Conservation (phyloP, 805 yeast genomes). For the Sugiyamaella valdiviana region DNA sequence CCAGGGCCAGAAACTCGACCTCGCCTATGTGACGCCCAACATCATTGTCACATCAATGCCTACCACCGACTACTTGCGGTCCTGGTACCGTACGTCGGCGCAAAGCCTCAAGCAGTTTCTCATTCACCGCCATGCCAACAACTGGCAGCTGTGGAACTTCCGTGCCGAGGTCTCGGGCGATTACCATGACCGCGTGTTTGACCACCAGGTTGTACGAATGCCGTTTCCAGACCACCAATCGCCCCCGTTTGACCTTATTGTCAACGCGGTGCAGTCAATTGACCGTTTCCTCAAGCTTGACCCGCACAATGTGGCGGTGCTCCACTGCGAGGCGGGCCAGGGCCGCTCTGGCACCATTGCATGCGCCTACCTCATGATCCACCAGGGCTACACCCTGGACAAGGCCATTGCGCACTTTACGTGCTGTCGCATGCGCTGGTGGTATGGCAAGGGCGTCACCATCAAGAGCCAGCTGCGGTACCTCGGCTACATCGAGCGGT, state of each 20-base stretch:
- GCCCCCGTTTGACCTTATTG: slow-evolving; percentile 54
- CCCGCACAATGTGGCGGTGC: slow-evolving; percentile 47
- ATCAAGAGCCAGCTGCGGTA: slow-evolving; percentile 65
- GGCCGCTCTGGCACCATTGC: slow-evolving; percentile 81
- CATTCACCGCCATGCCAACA: slow-evolving; percentile 39
- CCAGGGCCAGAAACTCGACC: slow-evolving; percentile 43
- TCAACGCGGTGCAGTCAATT: slow-evolving; percentile 41
- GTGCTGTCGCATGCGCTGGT: slow-evolving; percentile 47
- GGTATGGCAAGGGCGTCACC: slow-evolving; percentile 62
- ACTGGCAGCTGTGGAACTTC: slow-evolving; percentile 74
- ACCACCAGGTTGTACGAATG: slow-evolving; percentile 32
- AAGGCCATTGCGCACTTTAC: slow-evolving; percentile 52
- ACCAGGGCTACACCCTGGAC: slow-evolving; percentile 33
- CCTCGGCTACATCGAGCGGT: slow-evolving; percentile 48
- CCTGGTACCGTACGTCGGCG: slow-evolving; percentile 48
- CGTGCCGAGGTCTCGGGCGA: slow-evolving; percentile 48
- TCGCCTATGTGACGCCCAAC: slow-evolving; percentile 59
- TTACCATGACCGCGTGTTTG: slow-evolving; percentile 35
- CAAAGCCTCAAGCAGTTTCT: slow-evolving; percentile 46
- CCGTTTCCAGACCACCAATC: slow-evolving; percentile 79
- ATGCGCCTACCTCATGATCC: slow-evolving; percentile 62
- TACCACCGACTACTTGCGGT: slow-evolving; percentile 38
- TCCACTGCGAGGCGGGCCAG: slow-evolving; percentile 89
- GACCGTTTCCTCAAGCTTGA: slow-evolving; percentile 35
- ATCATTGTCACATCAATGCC: slow-evolving; percentile 78